Percentiles rank a stretch among this genome's conserved stretches.
These are phyloP conservation scores for Ophiostoma pallidulum DNA, from an alignment of 2,329 filamentous ascomycete genomes.

Conservation along the genomic window DNA sequence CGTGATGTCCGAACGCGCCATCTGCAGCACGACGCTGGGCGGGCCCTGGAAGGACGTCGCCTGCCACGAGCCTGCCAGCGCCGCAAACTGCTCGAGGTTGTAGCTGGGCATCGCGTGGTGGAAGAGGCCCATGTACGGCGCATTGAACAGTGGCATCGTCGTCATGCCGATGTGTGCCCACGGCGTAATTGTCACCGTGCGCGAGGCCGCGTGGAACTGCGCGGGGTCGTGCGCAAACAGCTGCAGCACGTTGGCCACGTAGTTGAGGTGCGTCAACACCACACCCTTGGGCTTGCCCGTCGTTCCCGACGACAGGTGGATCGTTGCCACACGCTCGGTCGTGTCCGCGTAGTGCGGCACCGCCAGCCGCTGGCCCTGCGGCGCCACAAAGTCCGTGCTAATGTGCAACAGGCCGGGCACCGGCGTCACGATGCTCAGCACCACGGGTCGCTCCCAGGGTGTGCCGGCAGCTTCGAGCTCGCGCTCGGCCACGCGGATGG, in stretches of 20 bases:
- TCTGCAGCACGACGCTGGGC: conserved; percentile 28
- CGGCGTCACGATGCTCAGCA: conserved; percentile 27
- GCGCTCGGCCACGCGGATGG: conserved; percentile 23
- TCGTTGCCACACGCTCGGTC: conserved; percentile 18
- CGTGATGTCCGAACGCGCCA: conserved; percentile 28
- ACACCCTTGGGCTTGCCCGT: conserved; percentile 41
- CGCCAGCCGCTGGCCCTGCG: conserved; percentile 19
- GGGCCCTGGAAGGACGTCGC: conserved; percentile 32
- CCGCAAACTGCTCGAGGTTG: conserved; percentile 26
- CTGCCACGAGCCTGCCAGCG: conserved; percentile 26
- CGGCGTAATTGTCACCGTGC: conserved; percentile 33
- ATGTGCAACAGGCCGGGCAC: conserved; percentile 22
- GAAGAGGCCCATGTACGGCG: conserved; percentile 34
- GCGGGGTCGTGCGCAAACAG: conserved; percentile 28
- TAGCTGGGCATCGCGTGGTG: conserved; percentile 35
- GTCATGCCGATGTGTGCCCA: conserved; percentile 36
- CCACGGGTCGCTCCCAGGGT: conserved; percentile 25
- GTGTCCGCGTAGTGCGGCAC: conserved; percentile 30
- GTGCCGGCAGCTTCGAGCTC: conserved; percentile 22
- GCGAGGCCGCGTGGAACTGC: conserved; percentile 26
- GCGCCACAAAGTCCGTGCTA: conserved; percentile 26
- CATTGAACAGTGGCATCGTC: conserved; percentile 34
- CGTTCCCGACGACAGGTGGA: conserved; percentile 40
- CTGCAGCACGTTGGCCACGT: conserved; percentile 29
- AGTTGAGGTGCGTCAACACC: conserved; percentile 35